Evolutionary conservation across 106 monocot species (phyloP).

Genomic region (Narthecium ossifragum): DNA sequence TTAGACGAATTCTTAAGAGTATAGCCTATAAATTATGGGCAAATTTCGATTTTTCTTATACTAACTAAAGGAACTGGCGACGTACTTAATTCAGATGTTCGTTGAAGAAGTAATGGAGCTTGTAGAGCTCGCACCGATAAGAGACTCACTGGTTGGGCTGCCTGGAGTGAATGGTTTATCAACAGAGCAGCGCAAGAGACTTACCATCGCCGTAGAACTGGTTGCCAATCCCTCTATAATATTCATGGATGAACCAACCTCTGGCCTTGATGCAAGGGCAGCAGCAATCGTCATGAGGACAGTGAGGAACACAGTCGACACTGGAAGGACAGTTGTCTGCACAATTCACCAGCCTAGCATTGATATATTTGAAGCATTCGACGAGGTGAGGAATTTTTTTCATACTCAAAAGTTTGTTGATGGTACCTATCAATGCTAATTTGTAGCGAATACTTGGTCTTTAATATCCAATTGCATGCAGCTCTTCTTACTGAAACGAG

Average conservation of each 20-base stretch:
- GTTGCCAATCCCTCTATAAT: slow-evolving; percentile 43
- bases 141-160: slow-evolving; percentile 23
- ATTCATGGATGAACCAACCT: slow-evolving; percentile 45
- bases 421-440: too few species aligned
- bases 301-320: slow-evolving; percentile 44
- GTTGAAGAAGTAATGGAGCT: slow-evolving; percentile 44
- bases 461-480: slow-evolving; percentile 15
- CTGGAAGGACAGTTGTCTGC: slow-evolving; percentile 40
- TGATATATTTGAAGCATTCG: slow-evolving; percentile 40
- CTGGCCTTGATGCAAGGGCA: slow-evolving; percentile 41
- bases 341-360: slow-evolving; percentile 48
- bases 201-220: slow-evolving; percentile 45
- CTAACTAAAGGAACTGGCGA: too few species aligned
- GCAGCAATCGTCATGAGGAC: slow-evolving; percentile 46
- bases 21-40: too few species aligned
- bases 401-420: too few species aligned
- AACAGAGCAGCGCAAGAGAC: slow-evolving; percentile 40
- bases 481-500: slow-evolving; percentile 29
- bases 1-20: too few species aligned
- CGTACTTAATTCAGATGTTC: slow-evolving; percentile 20
- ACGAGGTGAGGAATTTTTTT: slow-evolving; percentile 24
- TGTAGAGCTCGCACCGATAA: slow-evolving; percentile 24
- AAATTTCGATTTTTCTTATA: too few species aligned
- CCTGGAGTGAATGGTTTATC: slow-evolving; percentile 41
- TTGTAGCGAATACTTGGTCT: too few species aligned